phyloP scores from a whole-genome alignment of 2,329 filamentous ascomycete species.

The Xylaria sp. region DNA sequence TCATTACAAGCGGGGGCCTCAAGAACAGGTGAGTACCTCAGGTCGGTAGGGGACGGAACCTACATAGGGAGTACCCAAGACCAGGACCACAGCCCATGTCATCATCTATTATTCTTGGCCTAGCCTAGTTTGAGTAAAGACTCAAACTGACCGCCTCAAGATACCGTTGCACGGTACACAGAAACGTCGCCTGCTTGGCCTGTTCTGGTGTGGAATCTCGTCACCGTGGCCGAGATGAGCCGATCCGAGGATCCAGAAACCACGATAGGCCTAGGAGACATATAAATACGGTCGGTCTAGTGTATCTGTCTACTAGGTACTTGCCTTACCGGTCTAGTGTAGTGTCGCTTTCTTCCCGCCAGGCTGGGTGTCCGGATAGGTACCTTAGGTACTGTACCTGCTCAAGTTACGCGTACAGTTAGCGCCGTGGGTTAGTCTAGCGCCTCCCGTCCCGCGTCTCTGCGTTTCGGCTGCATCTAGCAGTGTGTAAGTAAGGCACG shows the following conservation, averaged over 20 bases:
- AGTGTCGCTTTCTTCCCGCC: too few relatives aligned
- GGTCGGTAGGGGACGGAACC: background rate
- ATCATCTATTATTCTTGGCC: background rate
- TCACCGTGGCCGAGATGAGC: background rate
- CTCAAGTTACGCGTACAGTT: background rate
- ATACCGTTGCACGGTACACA: background rate
- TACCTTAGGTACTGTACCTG: background rate
- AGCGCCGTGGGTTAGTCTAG: conserved; percentile 22
- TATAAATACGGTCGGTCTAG: background rate
- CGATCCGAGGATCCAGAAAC: background rate
- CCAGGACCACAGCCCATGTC: background rate
- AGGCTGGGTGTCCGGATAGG: too few relatives aligned
- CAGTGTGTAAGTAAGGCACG: background rate
- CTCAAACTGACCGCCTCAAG: conserved; percentile 23
- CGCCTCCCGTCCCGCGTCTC: conserved; percentile 20
- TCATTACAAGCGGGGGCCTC: conserved; percentile 23
- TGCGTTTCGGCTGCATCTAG: conserved; percentile 24
- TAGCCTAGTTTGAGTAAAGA: conserved; percentile 20
- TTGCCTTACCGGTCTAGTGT: too few relatives aligned
- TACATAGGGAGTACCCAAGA: too few relatives aligned
- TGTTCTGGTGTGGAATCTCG: background rate
- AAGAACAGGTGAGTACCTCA: background rate
- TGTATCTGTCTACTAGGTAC: too few relatives aligned
- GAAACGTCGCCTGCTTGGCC: conserved; percentile 11
- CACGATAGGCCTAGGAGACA: background rate